Evolutionary conservation across 202 grass and related monocot species (phyloP).

Genomic region (Dendrocalamus latiflorus): DNA sequence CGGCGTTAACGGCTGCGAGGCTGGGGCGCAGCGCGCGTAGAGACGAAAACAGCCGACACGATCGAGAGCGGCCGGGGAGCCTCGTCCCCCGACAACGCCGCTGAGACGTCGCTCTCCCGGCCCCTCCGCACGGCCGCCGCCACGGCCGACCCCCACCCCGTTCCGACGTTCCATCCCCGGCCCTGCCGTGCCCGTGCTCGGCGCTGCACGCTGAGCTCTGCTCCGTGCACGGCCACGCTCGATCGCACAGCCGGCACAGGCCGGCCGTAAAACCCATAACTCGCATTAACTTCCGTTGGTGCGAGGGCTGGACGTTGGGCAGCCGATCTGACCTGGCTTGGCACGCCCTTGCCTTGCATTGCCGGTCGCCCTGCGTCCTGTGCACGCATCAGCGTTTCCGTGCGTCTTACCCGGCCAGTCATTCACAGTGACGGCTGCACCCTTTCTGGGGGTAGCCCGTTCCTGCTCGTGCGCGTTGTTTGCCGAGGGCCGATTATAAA

Average conservation of each 20-base stretch:
- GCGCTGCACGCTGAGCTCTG: too few relatives aligned
- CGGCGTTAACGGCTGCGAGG: too few relatives aligned
- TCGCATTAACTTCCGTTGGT: not conserved
- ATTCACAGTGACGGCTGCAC: not conserved
- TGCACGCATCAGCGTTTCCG: not conserved
- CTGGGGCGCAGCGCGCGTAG: too few relatives aligned
- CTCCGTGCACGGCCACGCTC: not conserved
- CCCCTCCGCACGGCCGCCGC: not conserved
- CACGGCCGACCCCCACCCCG: not conserved
- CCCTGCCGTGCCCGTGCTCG: not conserved
- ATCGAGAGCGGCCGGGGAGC: not conserved
- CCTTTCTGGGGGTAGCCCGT: not conserved
- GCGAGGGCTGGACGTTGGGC: not conserved
- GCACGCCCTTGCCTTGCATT: not conserved
- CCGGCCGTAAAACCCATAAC: not conserved
- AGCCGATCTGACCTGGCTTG: not conserved
- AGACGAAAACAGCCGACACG: not conserved
- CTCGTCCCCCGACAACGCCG: conserved; percentile 3
- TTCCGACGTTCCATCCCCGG: not conserved
- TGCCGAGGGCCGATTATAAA: not conserved
- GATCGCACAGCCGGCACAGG: not conserved
- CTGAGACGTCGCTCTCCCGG: conserved; percentile 23
- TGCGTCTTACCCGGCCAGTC: not conserved
- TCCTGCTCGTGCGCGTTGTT: not conserved
- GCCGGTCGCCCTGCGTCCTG: not conserved